Evolutionary conservation across 1,139 yeast species (phyloP), one percentile per base, ranked within the genome.

Genomic region (Saccharomycopsis crataegensis): DNA sequence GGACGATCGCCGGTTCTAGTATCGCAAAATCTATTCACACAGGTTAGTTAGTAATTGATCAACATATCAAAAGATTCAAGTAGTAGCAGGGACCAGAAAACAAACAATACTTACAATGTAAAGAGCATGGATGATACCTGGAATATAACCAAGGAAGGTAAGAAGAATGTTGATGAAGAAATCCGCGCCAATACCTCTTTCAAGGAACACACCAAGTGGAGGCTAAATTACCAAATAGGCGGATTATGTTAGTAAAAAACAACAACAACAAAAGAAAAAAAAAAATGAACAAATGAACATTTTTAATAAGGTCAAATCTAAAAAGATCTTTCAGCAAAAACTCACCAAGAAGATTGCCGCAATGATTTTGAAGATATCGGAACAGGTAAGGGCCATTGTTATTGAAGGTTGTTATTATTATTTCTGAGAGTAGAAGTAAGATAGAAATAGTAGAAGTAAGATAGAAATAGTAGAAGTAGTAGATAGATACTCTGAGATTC

Each of bases 141-240:
- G 97, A 58, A 90, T 67, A 68, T 80, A 86, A 3, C 96, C 96
- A 52, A 90, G 74, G 51, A 83, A 61, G 68, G 90, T 86, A 52
- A 90, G 74, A 40, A 87, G 76, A 53, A 89, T 74, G 68, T 89
- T 90, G 62, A 89, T 83, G 69, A 82, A 73, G 61, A 83, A 79
- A 63, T 84, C 93, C 41, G 82, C 80, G 3, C 89, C 78, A 62
- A 79, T 79, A 0, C 96, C 96, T 60, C 90, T 73, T 67, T 87
- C 86, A 59, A 87, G 69, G 59, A 83, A 77, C 33, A 88, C 96
- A 9, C 96, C 91, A 40, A 88, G 71, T 6, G 95, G 95, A 6
- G 96, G 96, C 49, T 46, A 14, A 40, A 36, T n/a, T 36, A 12
- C 14, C n/a, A n/a, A n/a, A n/a, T n/a, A n/a, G n/a, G n/a, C n/a